A percentile compares a stretch with the other conserved stretches of the same genome.
Conservation (phyloP, 2,329 filamentous ascomycete genomes). For the Monilinia fructigena region DNA sequence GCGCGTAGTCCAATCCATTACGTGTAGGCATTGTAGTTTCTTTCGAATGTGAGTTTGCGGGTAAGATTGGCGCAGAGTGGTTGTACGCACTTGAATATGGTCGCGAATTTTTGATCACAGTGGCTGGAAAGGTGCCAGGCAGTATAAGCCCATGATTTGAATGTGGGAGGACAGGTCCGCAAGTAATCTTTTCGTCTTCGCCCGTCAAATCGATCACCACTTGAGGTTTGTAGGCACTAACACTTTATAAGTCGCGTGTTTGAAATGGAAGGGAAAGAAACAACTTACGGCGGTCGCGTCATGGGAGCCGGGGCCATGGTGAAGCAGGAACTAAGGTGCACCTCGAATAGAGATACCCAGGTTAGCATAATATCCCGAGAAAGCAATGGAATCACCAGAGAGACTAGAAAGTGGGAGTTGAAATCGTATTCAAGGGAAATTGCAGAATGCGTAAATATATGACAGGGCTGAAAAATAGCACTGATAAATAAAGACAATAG, state of each 20-base stretch:
- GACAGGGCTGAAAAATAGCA: neutral
- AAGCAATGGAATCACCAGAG: neutral
- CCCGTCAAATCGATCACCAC: constrained; percentile 16
- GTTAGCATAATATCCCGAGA: constrained; percentile 1
- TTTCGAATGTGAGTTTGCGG: neutral
- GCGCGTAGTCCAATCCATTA: neutral
- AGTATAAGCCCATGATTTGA: constrained; percentile 19
- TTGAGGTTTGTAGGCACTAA: neutral
- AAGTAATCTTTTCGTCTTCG: constrained; percentile 11
- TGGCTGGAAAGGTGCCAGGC: constrained; percentile 5
- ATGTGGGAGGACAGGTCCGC: neutral
- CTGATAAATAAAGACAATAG: neutral
- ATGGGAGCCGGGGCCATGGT: constrained; percentile 8
- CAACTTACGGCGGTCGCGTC: constrained; percentile 16
- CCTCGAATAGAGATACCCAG: neutral
- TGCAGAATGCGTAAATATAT: neutral
- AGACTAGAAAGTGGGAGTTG: neutral
- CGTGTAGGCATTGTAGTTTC: neutral
- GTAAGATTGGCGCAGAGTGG: constrained; percentile 10
- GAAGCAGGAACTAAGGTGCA: neutral
- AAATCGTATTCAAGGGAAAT: neutral
- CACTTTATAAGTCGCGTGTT: constrained; percentile 10
- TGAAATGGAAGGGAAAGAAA: neutral
- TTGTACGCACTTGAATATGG: neutral
- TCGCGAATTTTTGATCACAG: neutral